These are phyloP conservation scores for Cucurbita moschata DNA, from an alignment of 306 rosid genomes.

Conservation along the genomic window DNA sequence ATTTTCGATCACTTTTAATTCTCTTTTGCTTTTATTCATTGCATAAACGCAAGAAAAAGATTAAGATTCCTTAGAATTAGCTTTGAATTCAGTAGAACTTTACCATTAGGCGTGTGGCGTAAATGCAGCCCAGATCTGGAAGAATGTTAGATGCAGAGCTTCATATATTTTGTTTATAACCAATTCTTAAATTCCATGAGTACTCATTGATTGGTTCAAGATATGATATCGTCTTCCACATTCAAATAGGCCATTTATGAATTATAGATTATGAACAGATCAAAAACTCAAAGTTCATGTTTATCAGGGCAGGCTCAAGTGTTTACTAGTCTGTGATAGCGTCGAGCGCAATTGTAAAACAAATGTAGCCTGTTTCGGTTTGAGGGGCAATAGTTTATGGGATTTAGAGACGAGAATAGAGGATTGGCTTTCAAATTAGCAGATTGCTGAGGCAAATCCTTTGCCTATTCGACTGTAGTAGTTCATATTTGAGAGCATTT, in stretches of 20 bases:
- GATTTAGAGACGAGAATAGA: background rate
- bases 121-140: background rate
- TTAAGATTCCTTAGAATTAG: background rate
- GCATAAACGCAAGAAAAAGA: background rate
- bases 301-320: background rate
- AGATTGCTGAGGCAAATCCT: background rate
- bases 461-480: background rate
- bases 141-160: background rate
- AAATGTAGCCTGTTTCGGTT: background rate
- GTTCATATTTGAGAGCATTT: background rate
- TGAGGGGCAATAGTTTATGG: background rate
- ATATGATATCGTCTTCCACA: background rate
- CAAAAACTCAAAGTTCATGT: background rate
- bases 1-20: background rate
- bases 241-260: background rate
- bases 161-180: no score
- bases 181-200: background rate
- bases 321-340: background rate
- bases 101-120: no score
- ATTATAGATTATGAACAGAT: background rate
- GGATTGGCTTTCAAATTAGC: background rate
- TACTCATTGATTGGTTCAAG: background rate
- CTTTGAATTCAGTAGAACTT: background rate
- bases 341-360: background rate
- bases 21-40: conserved; percentile 3